Percentiles rank a stretch among this genome's conserved stretches.
Evolutionary conservation across 805 yeast species (phyloP).

Genomic region (Ogataea glucozyma): DNA sequence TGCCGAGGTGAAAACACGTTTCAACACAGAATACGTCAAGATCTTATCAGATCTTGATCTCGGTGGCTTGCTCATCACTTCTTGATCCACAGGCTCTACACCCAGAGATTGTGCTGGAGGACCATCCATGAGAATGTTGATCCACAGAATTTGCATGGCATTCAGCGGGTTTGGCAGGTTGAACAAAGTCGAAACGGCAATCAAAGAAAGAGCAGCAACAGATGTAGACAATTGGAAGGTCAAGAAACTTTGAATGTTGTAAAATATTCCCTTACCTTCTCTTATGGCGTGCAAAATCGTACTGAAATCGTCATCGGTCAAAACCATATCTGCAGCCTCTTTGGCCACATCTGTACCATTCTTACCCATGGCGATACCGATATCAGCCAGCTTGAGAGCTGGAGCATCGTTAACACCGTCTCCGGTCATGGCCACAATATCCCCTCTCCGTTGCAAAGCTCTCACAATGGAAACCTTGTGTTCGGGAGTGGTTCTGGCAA

Average conservation of each 20-base stretch:
- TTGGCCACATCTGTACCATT: constrained; percentile 98
- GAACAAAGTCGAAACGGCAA: constrained; percentile 84
- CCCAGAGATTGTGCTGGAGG: constrained; percentile 98
- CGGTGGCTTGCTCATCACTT: constrained; percentile 96
- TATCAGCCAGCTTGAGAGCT: constrained; percentile 93
- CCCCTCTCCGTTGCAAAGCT: constrained; percentile 88
- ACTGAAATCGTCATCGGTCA: constrained; percentile 95
- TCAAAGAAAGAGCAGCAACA: constrained; percentile 88
- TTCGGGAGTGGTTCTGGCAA: constrained; percentile 95
- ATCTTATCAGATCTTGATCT: constrained; percentile 85
- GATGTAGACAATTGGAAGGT: constrained; percentile 96
- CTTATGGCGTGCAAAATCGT: constrained; percentile 91
- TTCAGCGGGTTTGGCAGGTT: constrained; percentile 91
- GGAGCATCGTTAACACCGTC: constrained; percentile 99
- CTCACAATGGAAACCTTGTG: constrained; percentile 88
- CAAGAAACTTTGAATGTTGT: constrained; percentile 90
- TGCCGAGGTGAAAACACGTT: constrained; percentile 77
- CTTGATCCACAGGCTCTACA: constrained; percentile 95
- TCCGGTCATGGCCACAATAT: constrained; percentile 99
- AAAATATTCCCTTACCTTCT: constrained; percentile 97
- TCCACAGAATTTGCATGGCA: constrained; percentile 98
- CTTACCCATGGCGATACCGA: constrained; percentile 91
- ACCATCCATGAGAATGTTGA: constrained; percentile 96
- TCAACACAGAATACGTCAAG: constrained; percentile 66
- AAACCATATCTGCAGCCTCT: constrained; percentile 97